A percentile compares a stretch with the other conserved stretches of the same genome.
Conservation (phyloP, 2,329 filamentous ascomycete species). For the Tolypocladium guangdongense region DNA sequence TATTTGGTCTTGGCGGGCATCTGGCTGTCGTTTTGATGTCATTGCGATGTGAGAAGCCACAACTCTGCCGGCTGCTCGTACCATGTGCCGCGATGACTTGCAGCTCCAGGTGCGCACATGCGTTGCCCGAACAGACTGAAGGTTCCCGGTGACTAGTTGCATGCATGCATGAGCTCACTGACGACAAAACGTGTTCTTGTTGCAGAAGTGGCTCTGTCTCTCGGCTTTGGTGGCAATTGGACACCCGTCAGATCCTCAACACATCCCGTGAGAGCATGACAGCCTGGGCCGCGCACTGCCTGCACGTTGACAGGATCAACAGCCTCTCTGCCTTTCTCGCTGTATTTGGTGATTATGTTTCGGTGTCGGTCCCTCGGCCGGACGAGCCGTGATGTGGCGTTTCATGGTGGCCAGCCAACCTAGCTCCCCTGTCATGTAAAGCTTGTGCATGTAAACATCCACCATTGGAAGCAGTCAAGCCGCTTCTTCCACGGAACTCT, state of each 20-base stretch:
- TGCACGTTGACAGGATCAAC: not conserved
- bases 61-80: not conserved
- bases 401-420: not conserved
- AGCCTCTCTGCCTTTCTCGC: not conserved
- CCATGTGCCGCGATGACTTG: not conserved
- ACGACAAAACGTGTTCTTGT: not conserved
- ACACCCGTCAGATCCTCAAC: not conserved
- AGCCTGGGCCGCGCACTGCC: not conserved
- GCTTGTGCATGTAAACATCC: not conserved
- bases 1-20: not conserved
- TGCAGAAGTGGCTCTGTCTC: not conserved
- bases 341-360: not conserved
- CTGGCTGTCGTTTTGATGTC: not conserved
- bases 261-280: not conserved
- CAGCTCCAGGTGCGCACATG: not conserved
- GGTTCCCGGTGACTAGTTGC: not conserved
- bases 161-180: not conserved
- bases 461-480: not conserved
- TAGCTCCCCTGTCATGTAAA: not conserved
- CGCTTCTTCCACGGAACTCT: not conserved
- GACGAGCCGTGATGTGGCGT: no score
- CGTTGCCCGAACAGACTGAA: not conserved
- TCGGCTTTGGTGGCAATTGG: not conserved
- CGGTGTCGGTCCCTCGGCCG: no score
- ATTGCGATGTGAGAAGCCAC: not conserved